Evolutionary conservation across 2,329 filamentous ascomycete genomes (phyloP).

Genomic region (Botrytis fabae): DNA sequence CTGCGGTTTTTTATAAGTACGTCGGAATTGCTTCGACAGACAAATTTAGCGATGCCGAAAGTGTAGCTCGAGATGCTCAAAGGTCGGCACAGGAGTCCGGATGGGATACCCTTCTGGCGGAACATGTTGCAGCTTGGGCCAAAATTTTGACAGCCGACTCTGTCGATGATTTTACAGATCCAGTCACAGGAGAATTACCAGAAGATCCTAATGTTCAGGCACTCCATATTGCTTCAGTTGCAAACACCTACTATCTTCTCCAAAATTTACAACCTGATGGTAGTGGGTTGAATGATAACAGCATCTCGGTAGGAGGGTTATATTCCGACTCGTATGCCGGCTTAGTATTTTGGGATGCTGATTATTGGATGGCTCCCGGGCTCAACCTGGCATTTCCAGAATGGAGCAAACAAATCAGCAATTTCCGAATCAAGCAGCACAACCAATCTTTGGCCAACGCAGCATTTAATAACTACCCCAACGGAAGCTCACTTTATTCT

Average conservation of each 20-base stretch:
- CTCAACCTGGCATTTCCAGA: conserved; percentile 63
- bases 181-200: conserved; percentile 57
- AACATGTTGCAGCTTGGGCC: conserved; percentile 63
- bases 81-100: conserved; percentile 51
- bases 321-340: conserved; percentile 68
- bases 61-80: conserved; percentile 56
- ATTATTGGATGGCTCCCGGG: conserved; percentile 52
- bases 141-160: conserved; percentile 59
- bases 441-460: conserved; percentile 61
- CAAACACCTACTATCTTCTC: conserved; percentile 57
- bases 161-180: conserved; percentile 62
- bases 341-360: conserved; percentile 46
- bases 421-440: conserved; percentile 61
- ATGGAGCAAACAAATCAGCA: conserved; percentile 61
- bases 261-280: conserved; percentile 51
- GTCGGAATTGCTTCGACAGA: conserved; percentile 69
- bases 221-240: conserved; percentile 54
- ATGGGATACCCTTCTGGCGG: conserved; percentile 53
- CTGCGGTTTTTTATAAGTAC: conserved; percentile 62
- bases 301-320: conserved; percentile 67
- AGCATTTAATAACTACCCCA: conserved; percentile 58
- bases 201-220: conserved; percentile 56
- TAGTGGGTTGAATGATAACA: conserved; percentile 59
- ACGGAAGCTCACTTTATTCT: conserved; percentile 61
- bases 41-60: conserved; percentile 60